Evolutionary conservation across 148 eudicot species (phyloP), one percentile per base, ranked within the genome.

Genomic region (Rhododendron mucronatum): DNA sequence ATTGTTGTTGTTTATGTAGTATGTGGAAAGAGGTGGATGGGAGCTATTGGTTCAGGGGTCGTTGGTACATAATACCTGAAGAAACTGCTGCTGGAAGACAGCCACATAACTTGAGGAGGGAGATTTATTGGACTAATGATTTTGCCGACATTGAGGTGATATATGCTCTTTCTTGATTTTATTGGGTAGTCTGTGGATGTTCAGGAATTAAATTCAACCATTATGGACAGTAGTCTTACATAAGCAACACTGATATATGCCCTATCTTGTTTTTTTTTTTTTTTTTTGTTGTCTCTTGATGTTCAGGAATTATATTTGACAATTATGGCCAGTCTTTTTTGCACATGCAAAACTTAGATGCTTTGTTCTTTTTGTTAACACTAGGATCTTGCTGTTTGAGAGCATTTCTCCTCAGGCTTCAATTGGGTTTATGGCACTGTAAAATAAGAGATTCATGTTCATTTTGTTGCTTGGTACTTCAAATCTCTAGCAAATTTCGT

Each of bases 81-180:
- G 99, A 97, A 91, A 97, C 98, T 77, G 91, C 91, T 90, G 91
- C 94, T 48, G 99, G 99, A 84, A 94, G 99, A 90, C 98, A 97
- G 86, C 92, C 96, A 3, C 99, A 97, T 93, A 95, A 97, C 85
- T 93, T 97, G 88, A 95, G 82, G 90, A 91, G 99, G 90, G 99
- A 97, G 92, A 89, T 97, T 44, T 95, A 97, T 89, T 89, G 90
- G 50, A 93, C 98, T 28, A 97, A 92, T 89, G 99, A 97, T 75
- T 93, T 91, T 91, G 96, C 98, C 84, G 96, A 97, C 86, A 88
- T 91, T 81, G 96, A 97, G 98, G 99, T 97, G 88, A 75, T 71
- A 14, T 83, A 67, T 85, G 75, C 41, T 86, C 33, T 44, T 79
- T 21, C 45, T 51, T 47, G 61, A 48, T 83, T 30, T 33, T 30